phyloP scores from a whole-genome alignment of 768 basidiomycete genomes.

The Pulveroboletus sp. region DNA sequence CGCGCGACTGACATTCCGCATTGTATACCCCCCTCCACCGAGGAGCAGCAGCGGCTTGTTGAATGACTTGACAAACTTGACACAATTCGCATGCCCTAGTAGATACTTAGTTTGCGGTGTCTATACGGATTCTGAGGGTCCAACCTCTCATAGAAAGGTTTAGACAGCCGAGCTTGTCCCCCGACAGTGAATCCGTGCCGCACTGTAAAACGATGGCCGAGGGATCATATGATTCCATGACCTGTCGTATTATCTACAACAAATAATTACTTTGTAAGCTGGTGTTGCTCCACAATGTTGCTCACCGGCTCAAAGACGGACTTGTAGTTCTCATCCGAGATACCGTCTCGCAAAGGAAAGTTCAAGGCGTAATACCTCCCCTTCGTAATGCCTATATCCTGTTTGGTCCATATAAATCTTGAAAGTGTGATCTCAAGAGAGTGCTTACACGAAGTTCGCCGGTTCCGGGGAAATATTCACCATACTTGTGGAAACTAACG shows the following conservation, averaged over 20 bases:
- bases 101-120: not conserved
- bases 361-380: conserved; percentile 94
- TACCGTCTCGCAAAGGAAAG: conserved; percentile 91
- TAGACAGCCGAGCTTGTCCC: conserved; percentile 92
- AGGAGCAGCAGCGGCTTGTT: conserved; percentile 89
- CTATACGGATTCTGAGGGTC: not conserved
- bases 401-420: conserved; percentile 11
- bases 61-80: conserved; percentile 95
- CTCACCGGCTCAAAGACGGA: conserved; percentile 92
- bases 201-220: conserved; percentile 96
- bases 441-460: conserved; percentile 82
- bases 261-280: not conserved
- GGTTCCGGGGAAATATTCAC: conserved; percentile 98
- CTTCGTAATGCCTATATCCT: conserved; percentile 93
- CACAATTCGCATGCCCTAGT: conserved; percentile 92
- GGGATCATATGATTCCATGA: conserved; percentile 93
- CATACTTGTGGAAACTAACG: conserved; percentile 96
- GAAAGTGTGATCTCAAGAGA: not conserved
- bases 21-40: conserved; percentile 97
- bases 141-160: conserved; percentile 93
- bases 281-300: conserved; percentile 5
- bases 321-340: conserved; percentile 92
- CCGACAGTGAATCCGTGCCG: conserved; percentile 94
- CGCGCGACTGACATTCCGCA: conserved; percentile 92
- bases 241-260: conserved; percentile 80